phyloP scores from a whole-genome alignment of 164 flowering plant species.

The Litsea cubeba region DNA sequence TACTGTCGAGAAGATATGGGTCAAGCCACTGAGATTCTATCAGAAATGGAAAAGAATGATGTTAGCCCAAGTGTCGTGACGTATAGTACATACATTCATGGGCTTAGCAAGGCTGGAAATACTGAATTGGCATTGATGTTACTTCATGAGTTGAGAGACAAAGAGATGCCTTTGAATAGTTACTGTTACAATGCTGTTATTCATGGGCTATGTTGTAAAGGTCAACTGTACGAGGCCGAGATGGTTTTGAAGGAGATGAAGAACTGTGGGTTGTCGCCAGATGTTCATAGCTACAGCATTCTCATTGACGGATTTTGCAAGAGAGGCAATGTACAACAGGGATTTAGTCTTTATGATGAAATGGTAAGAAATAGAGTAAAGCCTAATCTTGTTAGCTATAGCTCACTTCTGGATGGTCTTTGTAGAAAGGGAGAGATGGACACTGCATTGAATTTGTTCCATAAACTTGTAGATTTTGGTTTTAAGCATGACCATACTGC shows the following conservation, averaged over 20 bases:
- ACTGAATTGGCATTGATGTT: conserved; percentile 35
- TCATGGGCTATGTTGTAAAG: conserved; percentile 42
- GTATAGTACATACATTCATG: conserved; percentile 10
- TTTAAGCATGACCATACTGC: conserved; percentile 29
- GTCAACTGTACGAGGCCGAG: conserved; percentile 34
- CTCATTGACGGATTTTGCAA: conserved; percentile 57
- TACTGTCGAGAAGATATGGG: conserved; percentile 33
- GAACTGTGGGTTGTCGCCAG: conserved; percentile 34
- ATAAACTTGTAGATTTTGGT: conserved; percentile 26
- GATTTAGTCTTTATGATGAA: conserved; percentile 34
- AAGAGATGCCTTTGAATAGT: conserved; percentile 27
- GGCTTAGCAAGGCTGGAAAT: conserved; percentile 25
- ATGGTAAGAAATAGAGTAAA: conserved; percentile 33
- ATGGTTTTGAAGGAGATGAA: conserved; percentile 49
- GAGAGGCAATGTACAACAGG: conserved; percentile 34
- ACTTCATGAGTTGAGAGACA: conserved; percentile 22
- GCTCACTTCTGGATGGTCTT: conserved; percentile 36
- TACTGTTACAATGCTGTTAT: conserved; percentile 58
- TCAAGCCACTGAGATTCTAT: conserved; percentile 33
- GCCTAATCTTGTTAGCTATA: conserved; percentile 46
- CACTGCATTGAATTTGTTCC: conserved; percentile 27
- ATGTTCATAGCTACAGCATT: conserved; percentile 57
- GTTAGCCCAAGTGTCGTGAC: conserved; percentile 32
- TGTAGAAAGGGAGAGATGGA: conserved; percentile 36
- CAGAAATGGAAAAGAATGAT: conserved; percentile 42